These are phyloP conservation scores for Lipomyces chichibuensis DNA, from an alignment of 805 yeast species.

Conservation along the genomic window DNA sequence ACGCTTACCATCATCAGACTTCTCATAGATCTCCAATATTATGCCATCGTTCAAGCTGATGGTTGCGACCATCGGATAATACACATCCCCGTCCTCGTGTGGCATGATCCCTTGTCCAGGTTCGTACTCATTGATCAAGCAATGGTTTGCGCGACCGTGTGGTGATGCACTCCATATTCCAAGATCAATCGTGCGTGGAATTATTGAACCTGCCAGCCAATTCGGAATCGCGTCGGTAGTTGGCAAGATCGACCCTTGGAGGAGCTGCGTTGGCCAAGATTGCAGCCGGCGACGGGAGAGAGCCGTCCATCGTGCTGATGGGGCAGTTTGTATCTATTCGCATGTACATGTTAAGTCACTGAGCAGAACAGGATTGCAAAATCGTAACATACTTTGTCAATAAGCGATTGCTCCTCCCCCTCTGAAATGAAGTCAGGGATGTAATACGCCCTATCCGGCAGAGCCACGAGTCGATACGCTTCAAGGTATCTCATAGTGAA, in stretches of 20 bases:
- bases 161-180: conserved; percentile 30
- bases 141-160: conserved; percentile 28
- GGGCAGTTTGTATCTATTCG: conserved; percentile 20
- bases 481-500: conserved; percentile 14
- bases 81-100: conserved; percentile 34
- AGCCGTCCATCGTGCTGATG: conserved; percentile 25
- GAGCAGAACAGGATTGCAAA: not conserved
- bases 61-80: conserved; percentile 34
- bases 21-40: conserved; percentile 25
- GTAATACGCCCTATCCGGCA: conserved; percentile 24
- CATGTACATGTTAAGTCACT: not conserved
- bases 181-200: conserved; percentile 16
- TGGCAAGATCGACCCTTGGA: conserved; percentile 26
- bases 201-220: conserved; percentile 27
- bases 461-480: conserved; percentile 8
- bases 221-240: conserved; percentile 21
- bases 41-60: conserved; percentile 27
- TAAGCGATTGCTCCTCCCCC: conserved; percentile 18
- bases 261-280: conserved; percentile 29
- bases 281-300: conserved; percentile 32
- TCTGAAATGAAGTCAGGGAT: conserved; percentile 23
- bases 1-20: conserved; percentile 16
- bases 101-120: conserved; percentile 37
- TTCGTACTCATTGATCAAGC: conserved; percentile 27
- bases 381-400: conserved; percentile 18